Conservation (phyloP, 768 basidiomycete genomes). For the Termitomyces sp. region DNA sequence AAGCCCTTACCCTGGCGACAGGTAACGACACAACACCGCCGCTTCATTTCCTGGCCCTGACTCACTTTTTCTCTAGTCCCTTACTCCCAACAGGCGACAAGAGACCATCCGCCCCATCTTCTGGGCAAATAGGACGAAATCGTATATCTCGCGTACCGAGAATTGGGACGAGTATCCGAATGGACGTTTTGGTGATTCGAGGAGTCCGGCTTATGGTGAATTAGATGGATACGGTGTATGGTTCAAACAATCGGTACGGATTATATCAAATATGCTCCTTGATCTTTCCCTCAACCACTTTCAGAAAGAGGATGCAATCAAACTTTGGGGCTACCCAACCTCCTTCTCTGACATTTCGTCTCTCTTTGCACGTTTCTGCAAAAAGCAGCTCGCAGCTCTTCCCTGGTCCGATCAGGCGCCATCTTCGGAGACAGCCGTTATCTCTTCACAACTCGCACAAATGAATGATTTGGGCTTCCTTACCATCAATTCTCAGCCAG, state of each 20-base stretch:
- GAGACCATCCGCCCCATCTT: slow-evolving; percentile 98
- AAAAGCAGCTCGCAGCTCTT: slow-evolving; percentile 65
- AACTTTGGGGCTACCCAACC: slow-evolving; percentile 84
- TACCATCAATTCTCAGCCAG: slow-evolving; percentile 97
- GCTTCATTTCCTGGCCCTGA: slow-evolving; percentile 13
- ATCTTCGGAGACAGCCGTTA: slow-evolving; percentile 78
- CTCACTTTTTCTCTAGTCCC: slow-evolving; percentile 49
- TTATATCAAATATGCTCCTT: slow-evolving; percentile 2
- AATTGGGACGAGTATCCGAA: slow-evolving; percentile 99
- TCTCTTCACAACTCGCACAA: slow-evolving; percentile 72
- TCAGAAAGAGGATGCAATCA: slow-evolving; percentile 83
- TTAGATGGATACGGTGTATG: slow-evolving; percentile 94
- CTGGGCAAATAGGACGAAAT: slow-evolving; percentile 96
- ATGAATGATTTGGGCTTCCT: slow-evolving; percentile 92
- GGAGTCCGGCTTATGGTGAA: slow-evolving; percentile 98
- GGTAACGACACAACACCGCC: slow-evolving; percentile 35
- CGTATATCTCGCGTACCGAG: slow-evolving; percentile 93
- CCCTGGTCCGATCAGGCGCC: slow-evolving; percentile 96
- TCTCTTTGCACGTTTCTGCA: slow-evolving; percentile 86
- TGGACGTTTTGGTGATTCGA: slow-evolving; percentile 95
- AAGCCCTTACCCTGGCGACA: slow-evolving; percentile 98
- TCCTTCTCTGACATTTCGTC: slow-evolving; percentile 58
- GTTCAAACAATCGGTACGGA: slow-evolving; percentile 78
- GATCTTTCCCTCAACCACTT: slow-evolving; percentile 7
- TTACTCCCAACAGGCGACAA: slow-evolving; percentile 86